Percentiles rank a stretch among this genome's conserved stretches.
Evolutionary conservation across 2,329 filamentous ascomycete species (phyloP).

Genomic region (Aspergillus sp.): DNA sequence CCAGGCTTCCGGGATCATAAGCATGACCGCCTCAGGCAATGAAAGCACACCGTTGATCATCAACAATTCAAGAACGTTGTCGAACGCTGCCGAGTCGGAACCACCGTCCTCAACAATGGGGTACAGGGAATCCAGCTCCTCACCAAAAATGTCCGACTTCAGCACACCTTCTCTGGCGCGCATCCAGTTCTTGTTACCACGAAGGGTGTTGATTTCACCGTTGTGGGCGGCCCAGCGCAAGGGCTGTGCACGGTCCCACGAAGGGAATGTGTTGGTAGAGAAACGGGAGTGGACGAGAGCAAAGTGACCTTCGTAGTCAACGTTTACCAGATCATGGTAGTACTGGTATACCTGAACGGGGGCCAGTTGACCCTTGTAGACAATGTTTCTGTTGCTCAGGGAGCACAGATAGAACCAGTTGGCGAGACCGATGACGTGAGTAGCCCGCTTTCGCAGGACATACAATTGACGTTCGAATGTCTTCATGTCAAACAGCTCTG

Average conservation of each 20-base stretch:
- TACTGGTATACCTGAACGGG: slow-evolving; percentile 97
- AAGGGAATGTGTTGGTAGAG: slow-evolving; percentile 97
- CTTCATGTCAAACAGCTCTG: slow-evolving; percentile 77
- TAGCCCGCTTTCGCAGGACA: slow-evolving; percentile 89
- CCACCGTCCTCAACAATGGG: slow-evolving; percentile 95
- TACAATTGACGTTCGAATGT: slow-evolving; percentile 93
- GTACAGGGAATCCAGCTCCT: slow-evolving; percentile 86
- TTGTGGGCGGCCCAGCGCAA: slow-evolving; percentile 97
- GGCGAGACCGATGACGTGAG: slow-evolving; percentile 89
- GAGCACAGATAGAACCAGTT: slow-evolving; percentile 99
- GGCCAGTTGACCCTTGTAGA: slow-evolving; percentile 96
- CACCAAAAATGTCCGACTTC: slow-evolving; percentile 87
- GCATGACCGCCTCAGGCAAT: slow-evolving; percentile 93
- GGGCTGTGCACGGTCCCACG: slow-evolving; percentile 96
- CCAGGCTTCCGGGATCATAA: slow-evolving; percentile 98
- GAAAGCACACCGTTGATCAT: slow-evolving; percentile 96
- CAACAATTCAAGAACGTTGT: slow-evolving; percentile 91
- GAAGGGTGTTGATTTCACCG: slow-evolving; percentile 95
- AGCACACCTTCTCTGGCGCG: slow-evolving; percentile 92
- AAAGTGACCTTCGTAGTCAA: slow-evolving; percentile 96
- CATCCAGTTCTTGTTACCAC: slow-evolving; percentile 99
- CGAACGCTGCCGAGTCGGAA: slow-evolving; percentile 94
- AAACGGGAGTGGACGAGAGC: slow-evolving; percentile 96
- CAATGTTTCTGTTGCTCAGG: slow-evolving; percentile 95
- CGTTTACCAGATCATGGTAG: slow-evolving; percentile 94